Conservation (phyloP, 163 green algal species). For the Coccomyxa subellipsoidea region DNA sequence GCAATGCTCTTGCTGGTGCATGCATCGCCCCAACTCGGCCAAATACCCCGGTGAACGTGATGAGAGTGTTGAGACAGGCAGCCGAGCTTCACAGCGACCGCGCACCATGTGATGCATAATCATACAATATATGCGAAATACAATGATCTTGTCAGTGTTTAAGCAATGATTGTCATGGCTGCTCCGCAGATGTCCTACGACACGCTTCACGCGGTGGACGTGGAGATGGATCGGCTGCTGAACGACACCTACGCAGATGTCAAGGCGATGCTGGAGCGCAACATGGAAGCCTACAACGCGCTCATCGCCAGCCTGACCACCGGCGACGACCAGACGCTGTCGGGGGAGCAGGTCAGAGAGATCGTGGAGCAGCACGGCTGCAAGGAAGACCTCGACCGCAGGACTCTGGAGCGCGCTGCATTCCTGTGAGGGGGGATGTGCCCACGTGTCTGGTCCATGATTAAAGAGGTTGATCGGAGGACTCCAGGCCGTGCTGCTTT, state of each 20-base stretch:
- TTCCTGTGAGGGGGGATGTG: too few relatives aligned
- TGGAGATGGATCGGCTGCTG: constrained; percentile 65
- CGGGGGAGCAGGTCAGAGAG: constrained; percentile 46
- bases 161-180: neutral
- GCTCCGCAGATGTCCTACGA: constrained; percentile 4
- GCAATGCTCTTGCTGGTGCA: too few relatives aligned
- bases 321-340: constrained; percentile 18
- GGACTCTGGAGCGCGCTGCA: constrained; percentile 10
- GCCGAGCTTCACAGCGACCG: too few relatives aligned
- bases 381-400: constrained; percentile 41
- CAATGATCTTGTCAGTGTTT: too few relatives aligned
- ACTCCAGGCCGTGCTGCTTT: too few relatives aligned
- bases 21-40: too few relatives aligned
- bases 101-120: too few relatives aligned
- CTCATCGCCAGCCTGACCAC: constrained; percentile 28
- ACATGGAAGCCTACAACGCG: constrained; percentile 43
- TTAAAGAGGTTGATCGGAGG: too few relatives aligned
- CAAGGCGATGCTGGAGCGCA: constrained; percentile 62
- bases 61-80: too few relatives aligned
- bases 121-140: too few relatives aligned
- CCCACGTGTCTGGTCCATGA: too few relatives aligned
- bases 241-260: constrained; percentile 45
- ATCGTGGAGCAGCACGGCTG: constrained; percentile 56
- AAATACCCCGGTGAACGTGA: too few relatives aligned
- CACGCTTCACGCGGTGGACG: constrained; percentile 4